Conservation (phyloP, 352 stramenopile genomes). For the Globisporangium ultimum region DNA sequence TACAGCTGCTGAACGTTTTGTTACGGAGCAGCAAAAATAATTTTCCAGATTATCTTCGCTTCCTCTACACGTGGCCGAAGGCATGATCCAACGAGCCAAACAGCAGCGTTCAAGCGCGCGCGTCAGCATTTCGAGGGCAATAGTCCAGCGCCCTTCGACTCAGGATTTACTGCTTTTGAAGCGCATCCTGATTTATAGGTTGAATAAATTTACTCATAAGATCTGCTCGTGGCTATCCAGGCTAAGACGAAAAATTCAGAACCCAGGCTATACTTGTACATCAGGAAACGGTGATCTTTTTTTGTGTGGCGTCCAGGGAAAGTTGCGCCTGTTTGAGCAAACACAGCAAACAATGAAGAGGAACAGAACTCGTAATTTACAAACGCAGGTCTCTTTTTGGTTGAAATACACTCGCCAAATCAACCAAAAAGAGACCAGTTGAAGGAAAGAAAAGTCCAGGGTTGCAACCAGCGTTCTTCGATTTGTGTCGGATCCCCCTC, state of each 20-base stretch:
- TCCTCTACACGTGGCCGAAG: neutral
- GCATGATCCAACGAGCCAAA: neutral
- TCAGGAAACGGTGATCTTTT: neutral
- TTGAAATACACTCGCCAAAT: neutral
- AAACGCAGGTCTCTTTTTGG: no score
- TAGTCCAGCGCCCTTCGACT: neutral
- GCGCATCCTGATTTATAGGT: neutral
- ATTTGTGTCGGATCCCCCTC: neutral
- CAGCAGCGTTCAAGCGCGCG: slow-evolving; percentile 1
- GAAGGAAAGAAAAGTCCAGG: neutral
- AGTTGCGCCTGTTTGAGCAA: neutral
- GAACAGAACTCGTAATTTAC: neutral
- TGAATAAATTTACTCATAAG: neutral
- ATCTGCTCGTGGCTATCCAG: no score
- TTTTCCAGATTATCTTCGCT: slow-evolving; percentile 8
- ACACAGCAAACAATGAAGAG: neutral
- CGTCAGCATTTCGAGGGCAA: slow-evolving; percentile 1
- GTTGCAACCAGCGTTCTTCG: no score
- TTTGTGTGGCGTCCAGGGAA: neutral
- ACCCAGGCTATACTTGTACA: neutral
- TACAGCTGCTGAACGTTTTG: slow-evolving; percentile 1
- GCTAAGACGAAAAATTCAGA: no score
- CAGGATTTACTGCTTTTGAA: neutral
- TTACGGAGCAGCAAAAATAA: slow-evolving; percentile 1
- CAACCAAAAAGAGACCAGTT: neutral